Conservation (phyloP, 148 eudicot species). For the Camellia sinensis region DNA sequence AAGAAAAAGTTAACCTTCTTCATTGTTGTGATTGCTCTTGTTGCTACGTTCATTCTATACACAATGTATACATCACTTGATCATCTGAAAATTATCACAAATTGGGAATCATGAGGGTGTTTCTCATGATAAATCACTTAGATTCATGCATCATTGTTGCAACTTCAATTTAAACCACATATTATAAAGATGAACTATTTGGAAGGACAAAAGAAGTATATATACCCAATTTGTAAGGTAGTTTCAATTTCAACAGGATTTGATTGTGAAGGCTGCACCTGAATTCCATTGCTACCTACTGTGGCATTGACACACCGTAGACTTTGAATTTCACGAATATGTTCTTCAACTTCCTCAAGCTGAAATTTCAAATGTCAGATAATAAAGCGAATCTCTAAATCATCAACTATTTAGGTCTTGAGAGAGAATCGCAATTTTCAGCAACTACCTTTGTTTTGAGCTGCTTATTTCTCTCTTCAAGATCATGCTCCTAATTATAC, state of each 20-base stretch:
- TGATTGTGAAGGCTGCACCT: not conserved
- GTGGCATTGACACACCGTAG: not conserved
- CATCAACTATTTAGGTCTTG: not conserved
- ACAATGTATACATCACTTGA: too few species aligned
- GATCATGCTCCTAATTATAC: not conserved
- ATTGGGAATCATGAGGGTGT: too few species aligned
- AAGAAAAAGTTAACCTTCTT: too few species aligned
- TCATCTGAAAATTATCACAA: too few species aligned
- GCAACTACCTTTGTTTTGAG: constrained; percentile 2
- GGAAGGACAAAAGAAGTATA: not conserved
- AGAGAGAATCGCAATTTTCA: not conserved
- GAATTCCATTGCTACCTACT: not conserved
- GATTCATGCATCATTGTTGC: not conserved
- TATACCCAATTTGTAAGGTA: not conserved
- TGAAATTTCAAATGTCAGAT: not conserved
- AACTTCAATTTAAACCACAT: not conserved
- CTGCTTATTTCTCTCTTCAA: constrained; percentile 12
- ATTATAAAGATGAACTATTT: not conserved
- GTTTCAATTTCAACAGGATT: not conserved
- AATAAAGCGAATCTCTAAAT: too few species aligned
- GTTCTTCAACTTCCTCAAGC: not conserved
- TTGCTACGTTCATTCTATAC: too few species aligned
- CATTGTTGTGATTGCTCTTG: too few species aligned
- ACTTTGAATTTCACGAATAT: not conserved
- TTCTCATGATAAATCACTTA: not conserved